Evolutionary conservation across 805 yeast genomes (phyloP).

Genomic region (Candida jianshihensis): DNA sequence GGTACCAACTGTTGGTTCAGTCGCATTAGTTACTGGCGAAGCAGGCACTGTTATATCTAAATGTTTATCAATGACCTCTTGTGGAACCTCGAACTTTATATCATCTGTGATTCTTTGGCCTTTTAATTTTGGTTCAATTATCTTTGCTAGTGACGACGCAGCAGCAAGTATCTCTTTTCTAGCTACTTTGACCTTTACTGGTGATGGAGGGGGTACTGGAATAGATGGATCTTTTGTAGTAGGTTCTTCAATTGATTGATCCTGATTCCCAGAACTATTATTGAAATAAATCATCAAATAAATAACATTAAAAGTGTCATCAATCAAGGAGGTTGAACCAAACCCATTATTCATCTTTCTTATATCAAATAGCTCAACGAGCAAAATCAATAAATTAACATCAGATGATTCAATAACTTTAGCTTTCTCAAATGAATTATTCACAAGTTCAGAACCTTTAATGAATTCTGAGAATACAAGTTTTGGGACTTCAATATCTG

Average conservation of each 20-base stretch:
- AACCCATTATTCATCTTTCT: slow-evolving; percentile 73
- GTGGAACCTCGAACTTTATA: slow-evolving; percentile 4
- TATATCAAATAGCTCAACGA: slow-evolving; percentile 50
- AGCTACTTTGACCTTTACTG: slow-evolving; percentile 37
- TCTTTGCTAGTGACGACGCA: slow-evolving; percentile 17
- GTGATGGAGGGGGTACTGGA: slow-evolving; percentile 1
- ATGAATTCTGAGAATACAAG: slow-evolving; percentile 39
- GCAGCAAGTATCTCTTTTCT: slow-evolving; percentile 39
- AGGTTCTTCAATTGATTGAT: background rate
- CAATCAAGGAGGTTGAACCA: slow-evolving; percentile 70
- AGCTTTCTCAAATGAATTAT: slow-evolving; percentile 17
- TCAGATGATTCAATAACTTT: slow-evolving; percentile 31
- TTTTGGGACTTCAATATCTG: slow-evolving; percentile 45
- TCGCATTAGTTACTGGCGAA: background rate
- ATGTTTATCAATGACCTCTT: slow-evolving; percentile 6
- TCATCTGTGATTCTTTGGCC: slow-evolving; percentile 9
- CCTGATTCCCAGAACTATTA: background rate
- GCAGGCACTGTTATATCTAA: background rate
- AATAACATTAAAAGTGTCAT: slow-evolving; percentile 61
- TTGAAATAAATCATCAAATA: slow-evolving; percentile 42
- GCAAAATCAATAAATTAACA: slow-evolving; percentile 33
- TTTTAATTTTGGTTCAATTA: slow-evolving; percentile 12
- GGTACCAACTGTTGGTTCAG: background rate
- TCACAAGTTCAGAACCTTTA: slow-evolving; percentile 28
- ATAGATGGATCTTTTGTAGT: background rate